phyloP scores from a whole-genome alignment of 208 protist species.

The Crithidia acanthocephali region DNA sequence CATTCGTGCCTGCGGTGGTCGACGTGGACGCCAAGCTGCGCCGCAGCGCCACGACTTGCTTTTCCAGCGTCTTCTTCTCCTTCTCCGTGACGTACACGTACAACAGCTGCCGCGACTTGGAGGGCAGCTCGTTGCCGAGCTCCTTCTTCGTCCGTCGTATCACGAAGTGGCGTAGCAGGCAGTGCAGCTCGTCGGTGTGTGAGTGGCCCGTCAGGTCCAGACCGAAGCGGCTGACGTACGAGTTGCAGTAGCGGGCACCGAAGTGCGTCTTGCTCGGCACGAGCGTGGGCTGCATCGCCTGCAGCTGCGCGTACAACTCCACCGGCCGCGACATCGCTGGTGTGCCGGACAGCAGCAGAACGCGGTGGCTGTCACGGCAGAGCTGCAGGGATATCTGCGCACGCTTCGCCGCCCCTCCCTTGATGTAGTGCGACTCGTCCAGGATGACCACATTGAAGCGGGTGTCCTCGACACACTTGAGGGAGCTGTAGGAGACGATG shows the following conservation, averaged over 20 bases:
- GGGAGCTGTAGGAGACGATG: constrained; percentile 84
- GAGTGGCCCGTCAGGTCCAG: constrained; percentile 79
- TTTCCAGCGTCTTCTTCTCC: constrained; percentile 84
- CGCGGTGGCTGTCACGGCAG: constrained; percentile 65
- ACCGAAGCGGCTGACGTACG: constrained; percentile 74
- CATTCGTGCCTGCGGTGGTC: neutral
- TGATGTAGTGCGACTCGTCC: constrained; percentile 97
- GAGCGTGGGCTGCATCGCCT: constrained; percentile 63
- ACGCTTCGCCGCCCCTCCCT: constrained; percentile 84
- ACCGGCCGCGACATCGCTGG: constrained; percentile 93
- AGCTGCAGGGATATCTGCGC: constrained; percentile 82
- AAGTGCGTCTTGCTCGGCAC: constrained; percentile 84
- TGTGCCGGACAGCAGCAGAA: constrained; percentile 94
- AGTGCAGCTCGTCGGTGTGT: constrained; percentile 92
- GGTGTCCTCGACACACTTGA: constrained; percentile 65
- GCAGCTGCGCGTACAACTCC: constrained; percentile 96
- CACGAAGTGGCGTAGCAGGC: constrained; percentile 89
- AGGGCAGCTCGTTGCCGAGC: constrained; percentile 88
- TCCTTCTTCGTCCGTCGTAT: constrained; percentile 95
- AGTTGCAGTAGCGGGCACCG: constrained; percentile 94
- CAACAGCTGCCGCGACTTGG: constrained; percentile 87
- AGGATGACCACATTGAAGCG: constrained; percentile 92
- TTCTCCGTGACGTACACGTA: constrained; percentile 85
- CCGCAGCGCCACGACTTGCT: constrained; percentile 70
- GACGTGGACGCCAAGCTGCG: constrained; percentile 16